Evolutionary conservation across 148 eudicot species (phyloP), one percentile per base, ranked within the genome.

Genomic region (Rhododendron molle): DNA sequence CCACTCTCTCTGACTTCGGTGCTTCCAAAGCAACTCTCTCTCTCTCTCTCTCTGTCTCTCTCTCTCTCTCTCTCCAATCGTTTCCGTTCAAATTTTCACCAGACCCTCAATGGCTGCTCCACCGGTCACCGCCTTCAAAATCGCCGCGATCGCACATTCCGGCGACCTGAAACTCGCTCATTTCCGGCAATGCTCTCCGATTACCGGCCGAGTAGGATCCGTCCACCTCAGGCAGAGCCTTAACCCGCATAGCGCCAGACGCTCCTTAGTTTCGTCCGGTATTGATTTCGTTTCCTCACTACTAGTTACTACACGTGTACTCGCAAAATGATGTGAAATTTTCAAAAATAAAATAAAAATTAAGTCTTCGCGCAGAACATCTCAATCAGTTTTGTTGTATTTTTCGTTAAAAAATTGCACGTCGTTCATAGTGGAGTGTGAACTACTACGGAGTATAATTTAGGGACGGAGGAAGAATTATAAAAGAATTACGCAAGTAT

Each of bases 241-340:
- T 5, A 78, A 43, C 74, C 88, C 77, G 60, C 88, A 86, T 34
- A 85, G 83, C 85, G 65, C 40, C 40, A 38, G 40, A 38, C 40
- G 89, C 43, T 85, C 92, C 40, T 88, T 87, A 52, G 54, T 78
- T 60, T 82, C 91, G 36, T 87, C 92, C 67, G 92, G 90, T 89
- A 91, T 18, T 74, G 78, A 21, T 73, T 80, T 36, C 16, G 15
- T 30, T 65, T 2, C 73, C 38, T 28, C 43, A n/a, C 71, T 65
- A 76, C 36, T 13, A 40, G 26, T 38, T 5, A 38, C 43, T 81
- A 52, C 14, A 4, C 40, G 40, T 38, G 40, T 38, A 38, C 40
- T 38, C 40, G 4, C 40, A 38, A 38, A 38, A 38, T 38, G 40
- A 38, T 38, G 40, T 4, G 40, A 3, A 38, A 4, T 38, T 38